Conservation (phyloP, 352 stramenopile species). For the Hyaloperonospora arabidopsidis region DNA sequence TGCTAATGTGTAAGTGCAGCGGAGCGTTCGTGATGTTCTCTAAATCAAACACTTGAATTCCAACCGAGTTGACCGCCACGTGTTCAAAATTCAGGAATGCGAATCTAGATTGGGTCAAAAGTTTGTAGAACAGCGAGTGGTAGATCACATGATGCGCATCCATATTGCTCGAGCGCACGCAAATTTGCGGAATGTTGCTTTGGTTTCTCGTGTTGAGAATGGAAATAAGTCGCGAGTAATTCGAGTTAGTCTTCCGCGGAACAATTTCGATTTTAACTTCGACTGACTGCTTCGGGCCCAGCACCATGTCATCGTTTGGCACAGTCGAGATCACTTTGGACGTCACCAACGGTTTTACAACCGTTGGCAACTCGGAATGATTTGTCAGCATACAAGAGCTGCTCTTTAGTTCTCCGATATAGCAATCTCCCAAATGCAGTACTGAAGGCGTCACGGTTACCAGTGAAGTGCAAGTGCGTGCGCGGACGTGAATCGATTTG, state of each 20-base stretch:
- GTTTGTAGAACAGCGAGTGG: conserved; percentile 86
- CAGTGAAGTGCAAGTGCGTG: conserved; percentile 80
- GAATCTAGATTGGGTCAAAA: conserved; percentile 75
- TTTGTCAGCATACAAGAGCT: conserved; percentile 85
- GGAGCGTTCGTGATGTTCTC: conserved; percentile 84
- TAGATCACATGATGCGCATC: conserved; percentile 88
- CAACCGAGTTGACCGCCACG: conserved; percentile 74
- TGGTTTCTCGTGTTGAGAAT: conserved; percentile 86
- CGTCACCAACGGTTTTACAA: conserved; percentile 80
- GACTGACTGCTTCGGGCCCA: conserved; percentile 80
- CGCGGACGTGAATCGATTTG: conserved; percentile 80
- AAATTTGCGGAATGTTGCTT: conserved; percentile 77
- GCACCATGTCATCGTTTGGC: conserved; percentile 80
- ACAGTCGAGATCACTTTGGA: conserved; percentile 87
- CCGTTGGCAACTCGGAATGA: conserved; percentile 80
- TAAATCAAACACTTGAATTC: conserved; percentile 83
- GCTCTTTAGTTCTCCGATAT: conserved; percentile 85
- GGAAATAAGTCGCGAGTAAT: conserved; percentile 83
- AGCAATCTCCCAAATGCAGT: conserved; percentile 82
- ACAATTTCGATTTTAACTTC: conserved; percentile 88
- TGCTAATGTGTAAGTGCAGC: conserved; percentile 72
- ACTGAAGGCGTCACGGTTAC: conserved; percentile 81
- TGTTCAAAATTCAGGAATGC: conserved; percentile 86
- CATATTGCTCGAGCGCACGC: conserved; percentile 87
- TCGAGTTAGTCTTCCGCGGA: conserved; percentile 82